phyloP scores from a whole-genome alignment of 2,329 filamentous ascomycete species.

The Phialocephala subalpina region DNA sequence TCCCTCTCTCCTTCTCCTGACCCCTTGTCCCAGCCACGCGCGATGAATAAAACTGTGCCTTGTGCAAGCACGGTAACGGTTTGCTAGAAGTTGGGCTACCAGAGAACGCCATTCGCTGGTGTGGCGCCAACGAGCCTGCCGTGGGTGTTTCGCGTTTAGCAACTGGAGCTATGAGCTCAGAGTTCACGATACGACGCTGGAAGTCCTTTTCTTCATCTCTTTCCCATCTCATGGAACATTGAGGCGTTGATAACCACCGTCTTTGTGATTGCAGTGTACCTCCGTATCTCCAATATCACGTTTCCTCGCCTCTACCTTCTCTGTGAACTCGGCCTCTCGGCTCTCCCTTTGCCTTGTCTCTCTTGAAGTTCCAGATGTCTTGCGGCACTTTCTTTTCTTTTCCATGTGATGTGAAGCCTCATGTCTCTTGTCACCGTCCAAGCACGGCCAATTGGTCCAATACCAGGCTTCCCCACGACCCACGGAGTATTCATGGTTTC shows the following conservation, averaged over 20 bases:
- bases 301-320: neutral
- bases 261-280: neutral
- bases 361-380: neutral
- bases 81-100: neutral
- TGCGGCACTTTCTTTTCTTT: slow-evolving; percentile 10
- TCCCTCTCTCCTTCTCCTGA: slow-evolving; percentile 6
- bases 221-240: neutral
- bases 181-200: neutral
- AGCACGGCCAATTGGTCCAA: slow-evolving; percentile 10
- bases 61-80: slow-evolving; percentile 6
- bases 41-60: slow-evolving; percentile 10
- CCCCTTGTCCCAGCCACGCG: slow-evolving; percentile 17
- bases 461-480: slow-evolving; percentile 14
- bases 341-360: slow-evolving; percentile 1
- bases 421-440: slow-evolving; percentile 11
- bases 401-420: slow-evolving; percentile 9
- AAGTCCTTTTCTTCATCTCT: neutral
- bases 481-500: slow-evolving; percentile 19
- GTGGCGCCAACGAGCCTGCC: slow-evolving; percentile 6
- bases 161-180: no score
- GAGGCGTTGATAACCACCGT: neutral
- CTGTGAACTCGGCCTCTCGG: neutral
- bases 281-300: neutral
- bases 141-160: slow-evolving; percentile 13
- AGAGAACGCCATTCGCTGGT: neutral